Evolutionary conservation across 2,329 filamentous ascomycete species (phyloP).

Genomic region (Emergomyces pasteurianus): DNA sequence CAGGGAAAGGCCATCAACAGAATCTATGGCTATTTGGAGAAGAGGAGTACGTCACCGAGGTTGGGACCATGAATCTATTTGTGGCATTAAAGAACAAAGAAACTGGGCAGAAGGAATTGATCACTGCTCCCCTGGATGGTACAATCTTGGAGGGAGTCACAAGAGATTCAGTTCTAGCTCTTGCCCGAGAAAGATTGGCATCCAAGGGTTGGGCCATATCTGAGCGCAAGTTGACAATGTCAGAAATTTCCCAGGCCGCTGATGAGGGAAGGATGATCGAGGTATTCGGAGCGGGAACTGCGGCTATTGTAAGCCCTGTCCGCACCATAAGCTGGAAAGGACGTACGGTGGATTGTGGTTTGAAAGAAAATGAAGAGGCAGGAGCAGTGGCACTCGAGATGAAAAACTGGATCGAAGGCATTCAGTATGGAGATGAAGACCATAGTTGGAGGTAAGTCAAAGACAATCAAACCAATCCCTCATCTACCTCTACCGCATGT

Average conservation of each 20-base stretch:
- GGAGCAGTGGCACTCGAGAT: slow-evolving; percentile 75
- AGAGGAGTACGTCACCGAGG: slow-evolving; percentile 92
- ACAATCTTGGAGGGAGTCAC: slow-evolving; percentile 95
- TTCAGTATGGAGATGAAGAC: slow-evolving; percentile 88
- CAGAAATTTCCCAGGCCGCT: slow-evolving; percentile 67
- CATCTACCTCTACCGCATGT: not conserved
- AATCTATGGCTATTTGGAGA: slow-evolving; percentile 96
- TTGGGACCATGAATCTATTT: slow-evolving; percentile 98
- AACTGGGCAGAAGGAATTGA: slow-evolving; percentile 79
- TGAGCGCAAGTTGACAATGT: slow-evolving; percentile 89
- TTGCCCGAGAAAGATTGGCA: slow-evolving; percentile 70
- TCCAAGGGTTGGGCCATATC: slow-evolving; percentile 79
- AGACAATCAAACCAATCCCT: not conserved
- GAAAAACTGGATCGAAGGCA: slow-evolving; percentile 93
- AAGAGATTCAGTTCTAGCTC: slow-evolving; percentile 73
- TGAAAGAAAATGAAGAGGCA: slow-evolving; percentile 70
- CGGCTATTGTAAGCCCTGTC: slow-evolving; percentile 85
- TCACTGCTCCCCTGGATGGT: slow-evolving; percentile 92
- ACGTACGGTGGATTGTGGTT: slow-evolving; percentile 66
- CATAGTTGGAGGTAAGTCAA: slow-evolving; percentile 75
- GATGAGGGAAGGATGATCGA: slow-evolving; percentile 79
- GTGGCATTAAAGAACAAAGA: slow-evolving; percentile 72
- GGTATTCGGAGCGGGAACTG: slow-evolving; percentile 87
- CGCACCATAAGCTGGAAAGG: slow-evolving; percentile 83
- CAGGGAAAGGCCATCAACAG: slow-evolving; percentile 87